phyloP scores from a whole-genome alignment of 2,329 filamentous ascomycete species.

The Sarocladiaceae sp. region DNA sequence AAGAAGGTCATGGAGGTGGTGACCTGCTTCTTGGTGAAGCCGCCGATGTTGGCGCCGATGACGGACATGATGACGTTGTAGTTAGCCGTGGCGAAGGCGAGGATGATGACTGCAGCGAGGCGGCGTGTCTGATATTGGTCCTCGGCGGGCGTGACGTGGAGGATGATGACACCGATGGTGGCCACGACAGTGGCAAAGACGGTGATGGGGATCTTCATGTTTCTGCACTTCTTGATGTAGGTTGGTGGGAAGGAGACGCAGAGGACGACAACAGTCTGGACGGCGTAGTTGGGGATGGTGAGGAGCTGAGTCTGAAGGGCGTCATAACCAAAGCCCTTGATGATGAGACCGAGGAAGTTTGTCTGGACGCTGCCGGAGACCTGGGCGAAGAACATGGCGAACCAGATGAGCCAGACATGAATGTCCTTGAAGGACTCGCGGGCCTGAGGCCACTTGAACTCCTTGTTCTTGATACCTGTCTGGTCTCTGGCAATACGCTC shows the following conservation, averaged over 20 bases:
- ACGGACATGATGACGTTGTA: conserved; percentile 9
- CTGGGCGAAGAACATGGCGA: conserved; percentile 9
- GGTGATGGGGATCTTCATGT: conserved; percentile 5
- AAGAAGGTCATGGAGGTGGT: conserved; percentile 9
- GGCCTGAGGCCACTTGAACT: conserved; percentile 6
- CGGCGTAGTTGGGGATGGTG: conserved; percentile 7
- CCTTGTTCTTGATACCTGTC: conserved; percentile 1
- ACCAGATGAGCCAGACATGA: conserved; percentile 4
- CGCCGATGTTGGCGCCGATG: conserved; percentile 9
- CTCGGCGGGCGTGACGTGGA: conserved; percentile 7
- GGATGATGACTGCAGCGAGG: conserved; percentile 4
- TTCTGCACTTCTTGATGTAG: not conserved
- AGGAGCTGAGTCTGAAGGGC: conserved; percentile 3
- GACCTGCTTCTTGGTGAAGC: conserved; percentile 10
- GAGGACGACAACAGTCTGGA: conserved; percentile 1
- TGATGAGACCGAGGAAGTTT: conserved; percentile 9
- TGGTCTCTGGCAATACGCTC: conserved; percentile 4
- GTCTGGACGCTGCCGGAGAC: conserved; percentile 4
- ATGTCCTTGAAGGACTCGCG: conserved; percentile 1
- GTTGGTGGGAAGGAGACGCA: conserved; percentile 2
- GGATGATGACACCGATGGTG: not conserved
- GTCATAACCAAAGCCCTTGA: conserved; percentile 4
- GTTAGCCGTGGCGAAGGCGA: conserved; percentile 9
- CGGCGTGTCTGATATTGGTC: conserved; percentile 3
- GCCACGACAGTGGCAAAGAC: conserved; percentile 4